phyloP scores from a whole-genome alignment of 1,139 yeast genomes.

The Kluyveromyces marxianus region DNA sequence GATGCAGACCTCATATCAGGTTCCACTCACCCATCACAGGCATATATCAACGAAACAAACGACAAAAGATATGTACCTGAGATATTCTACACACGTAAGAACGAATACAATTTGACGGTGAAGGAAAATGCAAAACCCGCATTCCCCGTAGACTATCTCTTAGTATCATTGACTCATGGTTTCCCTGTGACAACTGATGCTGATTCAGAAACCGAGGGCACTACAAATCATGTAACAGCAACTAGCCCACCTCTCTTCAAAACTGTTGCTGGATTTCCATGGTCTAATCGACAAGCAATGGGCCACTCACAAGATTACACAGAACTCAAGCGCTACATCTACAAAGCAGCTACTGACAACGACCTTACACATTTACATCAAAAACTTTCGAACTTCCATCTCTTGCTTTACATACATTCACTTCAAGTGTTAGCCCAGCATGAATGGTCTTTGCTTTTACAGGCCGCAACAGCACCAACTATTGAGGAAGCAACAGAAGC shows the following conservation, averaged over 20 bases:
- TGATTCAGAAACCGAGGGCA: neutral
- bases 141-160: constrained; percentile 86
- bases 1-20: constrained; percentile 81
- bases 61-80: constrained; percentile 86
- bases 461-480: constrained; percentile 34
- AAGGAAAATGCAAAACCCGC: constrained; percentile 91
- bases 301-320: constrained; percentile 66
- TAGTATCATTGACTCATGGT: constrained; percentile 88
- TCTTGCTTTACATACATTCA: constrained; percentile 48
- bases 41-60: constrained; percentile 68
- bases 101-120: constrained; percentile 84
- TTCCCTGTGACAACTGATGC: constrained; percentile 59
- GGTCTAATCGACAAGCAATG: constrained; percentile 70
- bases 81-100: constrained; percentile 72
- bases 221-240: neutral
- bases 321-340: constrained; percentile 43
- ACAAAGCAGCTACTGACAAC: constrained; percentile 29
- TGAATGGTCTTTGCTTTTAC: constrained; percentile 44
- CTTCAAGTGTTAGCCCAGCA: constrained; percentile 46
- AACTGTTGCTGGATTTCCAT: constrained; percentile 45
- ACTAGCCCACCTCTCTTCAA: constrained; percentile 29
- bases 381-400: constrained; percentile 63
- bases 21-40: constrained; percentile 84
- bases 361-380: constrained; percentile 34
- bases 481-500: constrained; percentile 40